Base-by-base conservation (phyloP, 2,329 filamentous ascomycete genomes). In the Diaporthe aspalathi region DNA sequence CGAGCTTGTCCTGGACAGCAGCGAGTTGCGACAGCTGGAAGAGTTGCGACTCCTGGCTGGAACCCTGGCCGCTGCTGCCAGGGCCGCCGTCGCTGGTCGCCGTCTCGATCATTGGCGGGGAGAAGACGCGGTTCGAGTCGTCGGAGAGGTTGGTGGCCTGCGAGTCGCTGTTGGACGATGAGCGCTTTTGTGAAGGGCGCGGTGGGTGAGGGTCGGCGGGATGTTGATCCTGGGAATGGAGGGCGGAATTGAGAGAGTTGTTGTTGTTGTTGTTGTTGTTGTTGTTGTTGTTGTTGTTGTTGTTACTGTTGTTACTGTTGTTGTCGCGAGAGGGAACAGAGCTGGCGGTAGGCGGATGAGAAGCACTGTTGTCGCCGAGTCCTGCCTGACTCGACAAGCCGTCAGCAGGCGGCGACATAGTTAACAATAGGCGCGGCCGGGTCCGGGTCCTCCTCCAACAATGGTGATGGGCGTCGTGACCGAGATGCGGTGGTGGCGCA, bases 11-110 rank as follows among this genome's bases (percentile, higher is more conserved):
- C 78, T 87, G 85, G 40, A 83, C 82, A 47, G 89, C 87, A 35
- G 88, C 88, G 68, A 90, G 81, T 73, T 89, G 84, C 7, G 88
- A 90, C n/a, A 90, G 81, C 72, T 87, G 86, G 20, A 88, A 81
- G 60, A 91, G 77, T 76, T 91, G 89, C 40, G 84, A 88, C 45
- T 87, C 84, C 73, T 87, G 87, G 74, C 87, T 87, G n/a, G 84
- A 84, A 47, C 78, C 80, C 63, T 83, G 82, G 60, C 77, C 79
- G 74, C 80, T 84, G 75, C 73, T 84, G 75, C 73, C 71, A 17
- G 54, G 54, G 73, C 80, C 80, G 67, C 81, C 83, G 72, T 84
- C 83, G 78, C 82, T 84, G 38, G 78, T 79, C 20, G 56, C 49
- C 24, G 65, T 67, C 35, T 73, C 72, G 57, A 71, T 49, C 40